Conservation (phyloP, 2,329 filamentous ascomycete species). For the Xylariaceae sp. region DNA sequence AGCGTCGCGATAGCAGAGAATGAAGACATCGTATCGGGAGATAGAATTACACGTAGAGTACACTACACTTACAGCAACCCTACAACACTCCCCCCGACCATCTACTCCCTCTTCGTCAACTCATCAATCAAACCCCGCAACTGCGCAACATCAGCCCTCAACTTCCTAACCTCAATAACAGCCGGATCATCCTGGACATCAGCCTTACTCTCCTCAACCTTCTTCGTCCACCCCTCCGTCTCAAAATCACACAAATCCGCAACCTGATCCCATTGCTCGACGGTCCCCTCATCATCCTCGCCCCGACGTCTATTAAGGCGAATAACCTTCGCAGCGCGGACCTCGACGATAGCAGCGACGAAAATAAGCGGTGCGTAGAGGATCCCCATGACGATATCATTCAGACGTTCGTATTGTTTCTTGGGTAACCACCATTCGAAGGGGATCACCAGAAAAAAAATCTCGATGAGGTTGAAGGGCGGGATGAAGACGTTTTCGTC, state of each 20-base stretch:
- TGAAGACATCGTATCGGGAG: too few species aligned
- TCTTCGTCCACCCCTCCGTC: slow-evolving; percentile 77
- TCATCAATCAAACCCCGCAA: slow-evolving; percentile 46
- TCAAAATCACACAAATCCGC: slow-evolving; percentile 68
- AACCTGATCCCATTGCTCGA: slow-evolving; percentile 92
- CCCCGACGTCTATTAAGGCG: slow-evolving; percentile 68
- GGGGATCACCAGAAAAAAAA: slow-evolving; percentile 69
- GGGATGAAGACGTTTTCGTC: slow-evolving; percentile 98
- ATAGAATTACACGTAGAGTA: neutral
- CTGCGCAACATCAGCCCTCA: slow-evolving; percentile 54
- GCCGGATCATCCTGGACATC: slow-evolving; percentile 77
- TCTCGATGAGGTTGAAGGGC: slow-evolving; percentile 89
- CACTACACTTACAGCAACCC: neutral
- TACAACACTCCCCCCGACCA: slow-evolving; percentile 18
- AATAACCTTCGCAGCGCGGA: slow-evolving; percentile 59
- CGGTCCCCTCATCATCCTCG: slow-evolving; percentile 81
- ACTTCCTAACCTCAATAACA: slow-evolving; percentile 60
- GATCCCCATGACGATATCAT: slow-evolving; percentile 80
- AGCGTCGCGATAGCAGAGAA: too few species aligned
- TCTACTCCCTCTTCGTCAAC: slow-evolving; percentile 22
- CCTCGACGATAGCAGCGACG: slow-evolving; percentile 69
- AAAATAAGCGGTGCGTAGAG: slow-evolving; percentile 82
- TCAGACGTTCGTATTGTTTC: slow-evolving; percentile 68
- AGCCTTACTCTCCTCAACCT: slow-evolving; percentile 67
- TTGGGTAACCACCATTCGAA: slow-evolving; percentile 96